Evolutionary conservation across 768 basidiomycete species (phyloP), one percentile per base, ranked within the genome.

Genomic region (Pulveroboletus sp.): DNA sequence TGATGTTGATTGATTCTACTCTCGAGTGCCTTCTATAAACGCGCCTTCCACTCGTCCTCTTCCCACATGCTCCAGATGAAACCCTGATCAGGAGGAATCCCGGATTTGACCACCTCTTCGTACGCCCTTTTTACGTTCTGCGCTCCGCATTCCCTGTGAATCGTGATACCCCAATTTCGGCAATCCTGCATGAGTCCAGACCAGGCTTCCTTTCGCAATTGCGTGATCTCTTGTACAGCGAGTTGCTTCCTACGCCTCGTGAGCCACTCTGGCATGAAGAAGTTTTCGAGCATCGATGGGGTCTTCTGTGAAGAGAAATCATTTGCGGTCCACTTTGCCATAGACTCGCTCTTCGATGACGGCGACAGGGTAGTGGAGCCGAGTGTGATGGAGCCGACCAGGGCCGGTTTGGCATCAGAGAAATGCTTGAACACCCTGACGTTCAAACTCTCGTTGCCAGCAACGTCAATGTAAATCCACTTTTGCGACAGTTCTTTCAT

Each of bases 251-350:
- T 73, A 13, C 83, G 80, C 19, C 75, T 68, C 36, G 75, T 71
- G 2, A 86, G 69, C 85, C 85, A 86, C 63, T 84, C 81, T 3
- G 76, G 75, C 81, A 81, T 84, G 65, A 86, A 86, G 61, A 86
- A 86, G 13, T 66, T 64, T 54, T 84, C 82, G 11, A 75, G 50
- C 3, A 59, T 61, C 3, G 51, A 26, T 17, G 48, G 31, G 3
- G 44, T 31, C 10, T 22, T 44, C 13, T 45, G 43, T 0, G 30
- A 43, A 27, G 63, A 55, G 40, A 73, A 68, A 2, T 68, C 63
- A 45, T 75, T 76, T 4, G 63, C 64, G 16, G 55, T 64, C 77
- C 77, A 78, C 32, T 71, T 60, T 20, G 69, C 56, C 6, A 63
- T 57, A 8, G 61, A 54, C 5, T 61, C 60, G 20, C 62, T 60